A percentile compares a stretch with the other conserved stretches of the same genome.
These are phyloP conservation scores for Trichoderma pleuroti DNA, from an alignment of 2,329 filamentous ascomycete species.

Conservation along the genomic window DNA sequence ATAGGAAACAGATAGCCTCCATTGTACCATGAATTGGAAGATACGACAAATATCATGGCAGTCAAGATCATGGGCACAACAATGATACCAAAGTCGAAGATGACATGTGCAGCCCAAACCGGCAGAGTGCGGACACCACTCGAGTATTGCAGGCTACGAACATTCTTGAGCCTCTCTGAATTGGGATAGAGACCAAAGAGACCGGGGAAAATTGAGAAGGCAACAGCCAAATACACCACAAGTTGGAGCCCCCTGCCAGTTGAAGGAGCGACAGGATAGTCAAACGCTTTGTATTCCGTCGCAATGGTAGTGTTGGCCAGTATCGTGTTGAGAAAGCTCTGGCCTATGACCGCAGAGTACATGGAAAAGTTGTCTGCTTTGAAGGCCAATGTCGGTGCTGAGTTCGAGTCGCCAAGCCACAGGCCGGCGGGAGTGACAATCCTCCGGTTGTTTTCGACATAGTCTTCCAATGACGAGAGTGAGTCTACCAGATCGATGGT, in stretches of 20 bases:
- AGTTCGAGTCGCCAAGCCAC: conserved; percentile 60
- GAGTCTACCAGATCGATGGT: conserved; percentile 39
- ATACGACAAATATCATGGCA: conserved; percentile 61
- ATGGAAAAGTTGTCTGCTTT: conserved; percentile 54
- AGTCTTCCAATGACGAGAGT: conserved; percentile 62
- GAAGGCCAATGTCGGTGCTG: conserved; percentile 64
- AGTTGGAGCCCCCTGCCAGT: conserved; percentile 70
- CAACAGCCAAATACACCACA: conserved; percentile 72
- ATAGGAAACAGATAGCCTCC: conserved; percentile 59
- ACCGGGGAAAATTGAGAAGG: conserved; percentile 71
- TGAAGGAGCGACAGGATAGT: conserved; percentile 62
- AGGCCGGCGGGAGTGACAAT: conserved; percentile 73
- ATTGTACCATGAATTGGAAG: conserved; percentile 65
- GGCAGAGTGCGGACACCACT: conserved; percentile 77
- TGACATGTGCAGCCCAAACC: conserved; percentile 73
- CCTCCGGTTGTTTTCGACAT: conserved; percentile 58
- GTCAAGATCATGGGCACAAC: conserved; percentile 62
- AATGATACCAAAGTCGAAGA: conserved; percentile 69
- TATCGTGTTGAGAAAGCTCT: conserved; percentile 59
- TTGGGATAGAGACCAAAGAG: conserved; percentile 84
- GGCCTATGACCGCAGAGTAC: conserved; percentile 51
- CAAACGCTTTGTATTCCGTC: conserved; percentile 68
- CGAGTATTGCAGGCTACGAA: conserved; percentile 78
- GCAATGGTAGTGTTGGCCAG: conserved; percentile 63
- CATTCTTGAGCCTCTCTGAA: conserved; percentile 67